Base-by-base conservation (phyloP, 176 grass and related monocot genomes). In the Canna indica region DNA sequence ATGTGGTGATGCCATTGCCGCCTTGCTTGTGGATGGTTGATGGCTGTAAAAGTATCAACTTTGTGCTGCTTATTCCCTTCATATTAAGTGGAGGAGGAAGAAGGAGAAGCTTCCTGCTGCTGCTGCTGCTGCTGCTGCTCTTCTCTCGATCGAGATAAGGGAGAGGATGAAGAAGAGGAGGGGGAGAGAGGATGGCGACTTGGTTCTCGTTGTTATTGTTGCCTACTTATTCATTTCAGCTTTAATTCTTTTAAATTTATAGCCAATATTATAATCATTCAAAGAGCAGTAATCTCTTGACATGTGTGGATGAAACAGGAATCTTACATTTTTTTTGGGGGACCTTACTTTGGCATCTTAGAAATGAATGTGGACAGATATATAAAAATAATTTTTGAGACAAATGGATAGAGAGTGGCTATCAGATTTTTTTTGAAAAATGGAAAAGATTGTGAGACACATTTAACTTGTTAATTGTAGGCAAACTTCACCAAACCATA, bases 11-110 rank as follows among this genome's bases (percentile, higher is more conserved):
- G 14, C 45, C 45, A 22, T 70, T 39, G 14, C 68, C 39, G 8
- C 44, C 68, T 32, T 70, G 68, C 68, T 66, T 66, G 63, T 70
- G 42, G n/a, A 50, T 70, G 42, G 17, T 20, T 31, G 68, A 33
- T 31, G 68, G 45, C 28, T 70, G 68, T 17, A 70, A 7, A 20
- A 52, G 8, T 50, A 70, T 48, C 15, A 48, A 32, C 4, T 50
- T 70, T 9, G 45, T 22, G 14, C 45, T 30, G 68, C 26, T 66
- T 36, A 41, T 34, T 66, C 63, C 63, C 9, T 66, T 66, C 63
- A 66, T 66, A 31, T 28, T 61, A 31, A 30, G 27, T 31, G 2
- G 12, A 31, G 3, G 58, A 32, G 32, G 27, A 31, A 32, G 27
- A 9, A 9, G 24, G 4, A 3, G 7, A 5, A 30, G 13, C 22